Percentiles rank a stretch among this genome's conserved stretches.
phyloP scores from a whole-genome alignment of 148 eudicot genomes.

The Vaccinium darrowii region DNA sequence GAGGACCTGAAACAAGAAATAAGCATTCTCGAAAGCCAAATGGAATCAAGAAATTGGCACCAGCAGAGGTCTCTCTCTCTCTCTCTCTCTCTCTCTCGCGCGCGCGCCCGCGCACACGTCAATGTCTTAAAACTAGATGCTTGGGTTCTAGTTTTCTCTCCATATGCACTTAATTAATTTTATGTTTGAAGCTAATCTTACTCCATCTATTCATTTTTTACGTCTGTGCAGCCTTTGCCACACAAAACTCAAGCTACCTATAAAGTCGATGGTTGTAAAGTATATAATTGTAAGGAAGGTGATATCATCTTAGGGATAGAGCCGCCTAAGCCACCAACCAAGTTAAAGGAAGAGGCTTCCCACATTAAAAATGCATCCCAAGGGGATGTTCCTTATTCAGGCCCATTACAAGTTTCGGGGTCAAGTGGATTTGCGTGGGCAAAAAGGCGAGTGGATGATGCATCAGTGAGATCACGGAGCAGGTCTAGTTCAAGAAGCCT shows the following conservation, averaged over 20 bases:
- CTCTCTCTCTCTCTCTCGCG: not conserved
- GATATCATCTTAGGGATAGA: slow-evolving; percentile 39
- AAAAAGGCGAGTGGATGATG: slow-evolving; percentile 61
- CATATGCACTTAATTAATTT: not conserved
- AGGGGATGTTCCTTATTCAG: slow-evolving; percentile 71
- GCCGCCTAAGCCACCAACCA: slow-evolving; percentile 48
- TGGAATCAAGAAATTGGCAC: slow-evolving; percentile 58
- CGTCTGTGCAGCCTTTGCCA: slow-evolving; percentile 52
- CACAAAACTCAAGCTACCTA: slow-evolving; percentile 38
- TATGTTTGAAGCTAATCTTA: not conserved
- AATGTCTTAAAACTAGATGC: not conserved
- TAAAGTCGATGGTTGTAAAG: slow-evolving; percentile 47
- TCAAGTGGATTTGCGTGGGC: slow-evolving; percentile 99
- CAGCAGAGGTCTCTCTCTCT: slow-evolving; percentile 53
- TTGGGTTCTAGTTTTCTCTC: not conserved
- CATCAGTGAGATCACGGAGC: slow-evolving; percentile 61
- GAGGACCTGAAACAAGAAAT: slow-evolving; percentile 57
- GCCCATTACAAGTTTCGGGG: slow-evolving; percentile 80
- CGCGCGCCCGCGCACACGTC: not conserved
- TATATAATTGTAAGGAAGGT: slow-evolving; percentile 45
- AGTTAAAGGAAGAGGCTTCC: slow-evolving; percentile 45
- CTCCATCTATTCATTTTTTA: slow-evolving; percentile 12
- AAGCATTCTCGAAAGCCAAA: slow-evolving; percentile 53
- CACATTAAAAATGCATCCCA: slow-evolving; percentile 70
- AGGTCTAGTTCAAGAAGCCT: slow-evolving; percentile 86